Conservation (phyloP, 192 early-diverging fungal species). For the Geosiphon pyriformis region DNA sequence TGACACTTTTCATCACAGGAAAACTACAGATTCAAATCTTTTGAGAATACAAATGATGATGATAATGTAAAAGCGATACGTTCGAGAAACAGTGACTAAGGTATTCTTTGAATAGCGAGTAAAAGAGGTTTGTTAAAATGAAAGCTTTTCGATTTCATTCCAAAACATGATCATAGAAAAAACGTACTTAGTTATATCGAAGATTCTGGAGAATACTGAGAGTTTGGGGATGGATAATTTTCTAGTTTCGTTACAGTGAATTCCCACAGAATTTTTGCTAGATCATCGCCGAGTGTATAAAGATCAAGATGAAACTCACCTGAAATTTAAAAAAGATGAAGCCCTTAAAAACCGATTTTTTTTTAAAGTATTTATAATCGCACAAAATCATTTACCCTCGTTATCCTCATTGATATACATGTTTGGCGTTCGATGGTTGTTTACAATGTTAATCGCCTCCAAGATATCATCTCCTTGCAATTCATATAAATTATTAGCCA, state of each 20-base stretch:
- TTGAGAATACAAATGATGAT: too few relatives aligned
- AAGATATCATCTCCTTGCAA: constrained; percentile 35
- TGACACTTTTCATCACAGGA: too few relatives aligned
- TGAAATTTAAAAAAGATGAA: constrained; percentile 6
- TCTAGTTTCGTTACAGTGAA: constrained; percentile 30
- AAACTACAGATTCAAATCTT: too few relatives aligned
- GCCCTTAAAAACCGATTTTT: not conserved
- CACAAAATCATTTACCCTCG: constrained; percentile 29
- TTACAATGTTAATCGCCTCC: constrained; percentile 34
- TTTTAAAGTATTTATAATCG: not conserved
- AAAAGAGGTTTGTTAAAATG: too few relatives aligned
- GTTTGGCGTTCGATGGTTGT: constrained; percentile 32
- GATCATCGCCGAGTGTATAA: constrained; percentile 31
- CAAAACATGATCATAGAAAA: not conserved
- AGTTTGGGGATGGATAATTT: not conserved
- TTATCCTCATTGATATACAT: constrained; percentile 41
- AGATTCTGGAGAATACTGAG: too few relatives aligned
- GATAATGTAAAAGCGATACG: too few relatives aligned
- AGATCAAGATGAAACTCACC: constrained; percentile 42
- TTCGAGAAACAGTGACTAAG: too few relatives aligned
- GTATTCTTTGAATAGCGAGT: too few relatives aligned
- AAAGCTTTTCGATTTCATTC: not conserved
- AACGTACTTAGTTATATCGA: not conserved
- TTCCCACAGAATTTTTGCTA: constrained; percentile 34
- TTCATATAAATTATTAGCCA: constrained; percentile 36